These are phyloP conservation scores for Bacidia rubella DNA, from an alignment of 495 filamentous ascomycete genomes.

Conservation along the genomic window DNA sequence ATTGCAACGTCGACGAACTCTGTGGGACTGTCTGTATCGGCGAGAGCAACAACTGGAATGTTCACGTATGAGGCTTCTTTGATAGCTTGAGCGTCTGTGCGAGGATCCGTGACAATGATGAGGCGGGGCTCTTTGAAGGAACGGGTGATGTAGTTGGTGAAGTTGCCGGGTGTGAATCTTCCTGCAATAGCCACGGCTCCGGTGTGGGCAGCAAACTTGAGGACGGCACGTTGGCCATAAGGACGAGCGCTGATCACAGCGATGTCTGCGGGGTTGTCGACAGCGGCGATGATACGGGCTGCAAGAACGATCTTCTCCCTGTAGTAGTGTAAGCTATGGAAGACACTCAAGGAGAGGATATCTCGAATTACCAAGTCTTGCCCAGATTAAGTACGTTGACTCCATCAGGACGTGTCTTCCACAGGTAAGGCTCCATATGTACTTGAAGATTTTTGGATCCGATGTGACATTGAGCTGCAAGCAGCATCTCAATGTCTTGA, in stretches of 20 bases:
- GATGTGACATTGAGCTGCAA: slow-evolving; percentile 90
- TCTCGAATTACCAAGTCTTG: slow-evolving; percentile 78
- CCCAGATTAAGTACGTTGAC: slow-evolving; percentile 98
- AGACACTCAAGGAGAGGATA: neutral
- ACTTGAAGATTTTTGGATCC: slow-evolving; percentile 98
- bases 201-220: slow-evolving; percentile 97
- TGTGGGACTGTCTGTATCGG: slow-evolving; percentile 98
- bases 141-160: slow-evolving; percentile 99
- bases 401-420: slow-evolving; percentile 96
- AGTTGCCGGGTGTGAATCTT: slow-evolving; percentile 99
- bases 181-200: slow-evolving; percentile 95
- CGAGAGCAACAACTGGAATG: slow-evolving; percentile 97
- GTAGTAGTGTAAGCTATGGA: neutral
- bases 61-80: slow-evolving; percentile 99
- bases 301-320: slow-evolving; percentile 99
- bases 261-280: slow-evolving; percentile 98
- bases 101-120: slow-evolving; percentile 98
- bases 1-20: slow-evolving; percentile 99
- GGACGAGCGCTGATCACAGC: slow-evolving; percentile 98
- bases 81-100: slow-evolving; percentile 99
- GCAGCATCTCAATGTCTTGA: slow-evolving; percentile 97
- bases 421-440: slow-evolving; percentile 99
- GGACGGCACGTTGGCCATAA: slow-evolving; percentile 96
- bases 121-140: slow-evolving; percentile 99
- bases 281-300: slow-evolving; percentile 93